Percentiles rank a stretch among this genome's conserved stretches.
Evolutionary conservation across 192 early-diverging fungal species (phyloP).

Genomic region (Coemansia sp.): DNA sequence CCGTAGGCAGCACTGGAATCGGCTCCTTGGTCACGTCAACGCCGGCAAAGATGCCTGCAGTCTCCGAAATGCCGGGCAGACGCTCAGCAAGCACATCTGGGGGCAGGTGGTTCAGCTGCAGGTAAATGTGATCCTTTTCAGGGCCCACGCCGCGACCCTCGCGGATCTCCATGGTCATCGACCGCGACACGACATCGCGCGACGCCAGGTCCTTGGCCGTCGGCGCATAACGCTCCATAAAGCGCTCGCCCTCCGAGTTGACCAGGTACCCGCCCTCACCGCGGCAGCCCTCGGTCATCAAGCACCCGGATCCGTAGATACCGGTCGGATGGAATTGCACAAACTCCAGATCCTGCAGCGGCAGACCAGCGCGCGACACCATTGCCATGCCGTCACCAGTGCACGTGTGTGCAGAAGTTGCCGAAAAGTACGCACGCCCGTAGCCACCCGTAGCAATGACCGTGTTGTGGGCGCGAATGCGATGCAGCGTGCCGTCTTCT

Average conservation of each 20-base stretch:
- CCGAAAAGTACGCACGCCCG: constrained; percentile 98
- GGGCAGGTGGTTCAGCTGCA: constrained; percentile 94
- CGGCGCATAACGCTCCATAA: constrained; percentile 99
- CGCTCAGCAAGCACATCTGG: constrained; percentile 87
- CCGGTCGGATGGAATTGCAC: constrained; percentile 99
- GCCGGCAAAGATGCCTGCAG: constrained; percentile 95
- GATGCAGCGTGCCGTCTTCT: constrained; percentile 98
- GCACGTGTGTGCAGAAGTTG: constrained; percentile 97
- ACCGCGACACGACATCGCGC: constrained; percentile 97
- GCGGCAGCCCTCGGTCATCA: constrained; percentile 96
- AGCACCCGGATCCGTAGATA: constrained; percentile 96
- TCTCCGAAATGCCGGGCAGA: constrained; percentile 98
- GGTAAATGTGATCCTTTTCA: constrained; percentile 93
- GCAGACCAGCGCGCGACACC: constrained; percentile 94
- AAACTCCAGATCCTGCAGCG: constrained; percentile 97
- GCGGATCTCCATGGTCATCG: constrained; percentile 97
- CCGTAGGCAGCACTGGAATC: constrained; percentile 97
- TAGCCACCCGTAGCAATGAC: constrained; percentile 99
- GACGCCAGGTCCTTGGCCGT: constrained; percentile 98
- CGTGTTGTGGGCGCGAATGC: constrained; percentile 96
- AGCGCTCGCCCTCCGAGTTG: constrained; percentile 95
- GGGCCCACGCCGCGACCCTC: constrained; percentile 96
- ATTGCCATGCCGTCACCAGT: constrained; percentile 99
- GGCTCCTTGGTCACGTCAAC: constrained; percentile 99
- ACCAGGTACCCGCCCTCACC: constrained; percentile 97